Percentiles rank a stretch among this genome's conserved stretches.
These are phyloP conservation scores for Boletellus deceptivus DNA, from an alignment of 1,284 basidiomycete genomes.

Conservation along the genomic window DNA sequence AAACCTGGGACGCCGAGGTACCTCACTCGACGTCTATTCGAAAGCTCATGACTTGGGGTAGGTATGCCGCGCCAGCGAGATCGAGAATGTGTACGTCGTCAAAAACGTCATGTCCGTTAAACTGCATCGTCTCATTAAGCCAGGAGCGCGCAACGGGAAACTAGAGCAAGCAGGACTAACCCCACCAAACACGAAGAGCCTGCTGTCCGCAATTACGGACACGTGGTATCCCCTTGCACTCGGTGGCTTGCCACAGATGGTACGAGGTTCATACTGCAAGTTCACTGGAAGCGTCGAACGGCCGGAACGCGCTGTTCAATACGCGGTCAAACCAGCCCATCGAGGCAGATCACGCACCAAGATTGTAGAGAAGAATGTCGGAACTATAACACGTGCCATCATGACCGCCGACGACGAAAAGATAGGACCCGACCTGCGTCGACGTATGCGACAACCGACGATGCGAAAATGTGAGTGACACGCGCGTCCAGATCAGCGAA, in stretches of 20 bases:
- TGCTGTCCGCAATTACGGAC: slow-evolving; percentile 76
- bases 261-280: slow-evolving; percentile 61
- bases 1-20: background rate
- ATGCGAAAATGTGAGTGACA: slow-evolving; percentile 54
- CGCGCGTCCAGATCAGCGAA: slow-evolving; percentile 66
- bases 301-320: slow-evolving; percentile 31
- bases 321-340: background rate
- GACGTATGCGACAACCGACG: slow-evolving; percentile 84
- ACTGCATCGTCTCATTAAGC: slow-evolving; percentile 30
- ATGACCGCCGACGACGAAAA: slow-evolving; percentile 89
- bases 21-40: slow-evolving; percentile 29
- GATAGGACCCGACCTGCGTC: slow-evolving; percentile 90
- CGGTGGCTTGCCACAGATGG: slow-evolving; percentile 67
- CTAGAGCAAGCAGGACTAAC: slow-evolving; percentile 16
- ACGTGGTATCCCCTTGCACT: slow-evolving; percentile 81
- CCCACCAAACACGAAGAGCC: slow-evolving; percentile 86
- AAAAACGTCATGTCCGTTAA: slow-evolving; percentile 77
- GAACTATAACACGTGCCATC: slow-evolving; percentile 76
- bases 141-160: background rate
- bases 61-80: slow-evolving; percentile 83
- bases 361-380: slow-evolving; percentile 83
- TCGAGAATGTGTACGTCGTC: slow-evolving; percentile 87
- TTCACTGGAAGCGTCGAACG: slow-evolving; percentile 47
- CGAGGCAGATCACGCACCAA: slow-evolving; percentile 51
- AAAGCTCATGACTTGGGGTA: slow-evolving; percentile 90